Base-by-base conservation (phyloP, 805 yeast genomes). In the Yarrowia sp. region DNA sequence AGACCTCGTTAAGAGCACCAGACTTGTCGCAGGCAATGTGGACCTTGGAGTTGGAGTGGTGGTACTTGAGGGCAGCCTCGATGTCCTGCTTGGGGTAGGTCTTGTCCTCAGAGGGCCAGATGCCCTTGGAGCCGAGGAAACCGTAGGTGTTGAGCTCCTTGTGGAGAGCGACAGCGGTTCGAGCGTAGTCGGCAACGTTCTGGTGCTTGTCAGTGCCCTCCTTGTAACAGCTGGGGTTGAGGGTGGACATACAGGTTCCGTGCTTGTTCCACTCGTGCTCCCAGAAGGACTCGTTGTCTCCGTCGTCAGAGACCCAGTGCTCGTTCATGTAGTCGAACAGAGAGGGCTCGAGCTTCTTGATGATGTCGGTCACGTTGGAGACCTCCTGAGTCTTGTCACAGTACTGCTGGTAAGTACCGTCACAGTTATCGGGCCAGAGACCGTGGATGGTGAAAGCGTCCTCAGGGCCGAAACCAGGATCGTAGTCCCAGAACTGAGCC, bases 401-500 rank as follows among this genome's bases (percentile, higher is more conserved):
- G 78, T 86, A 90, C 79, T 89, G 94, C 67, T 86, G 86, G 79
- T 84, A 93, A 2, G 89, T 82, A 1, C 97, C 97, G 76, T 86
- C 88, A 80, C 98, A 93, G 73, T 85, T 84, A 77, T 91, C 97
- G 32, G 94, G 92, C 97, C 97, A 91, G 63, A 91, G 79, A 0
- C 97, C 97, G 77, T 91, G 97, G 45, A 90, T 78, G 1, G 97
- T 91, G 80, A 89, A 92, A 70, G 84, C 79, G 64, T 90, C 86
- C 48, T 83, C 79, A 1, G 91, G 91, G 5, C 95, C 95, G 64
- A 86, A 81, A 0, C 91, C 84, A 0, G 95, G 93, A 71, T 81
- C 79, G 75, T 89, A 90, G 78, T 93, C 97, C 98, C 98, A 93
- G 79, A 93, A 92, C 76, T 93, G 98, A 0, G 98, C 90, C 75